These are phyloP conservation scores for Globisporangium irregulare DNA, from an alignment of 352 stramenopile species.

Conservation along the genomic window DNA sequence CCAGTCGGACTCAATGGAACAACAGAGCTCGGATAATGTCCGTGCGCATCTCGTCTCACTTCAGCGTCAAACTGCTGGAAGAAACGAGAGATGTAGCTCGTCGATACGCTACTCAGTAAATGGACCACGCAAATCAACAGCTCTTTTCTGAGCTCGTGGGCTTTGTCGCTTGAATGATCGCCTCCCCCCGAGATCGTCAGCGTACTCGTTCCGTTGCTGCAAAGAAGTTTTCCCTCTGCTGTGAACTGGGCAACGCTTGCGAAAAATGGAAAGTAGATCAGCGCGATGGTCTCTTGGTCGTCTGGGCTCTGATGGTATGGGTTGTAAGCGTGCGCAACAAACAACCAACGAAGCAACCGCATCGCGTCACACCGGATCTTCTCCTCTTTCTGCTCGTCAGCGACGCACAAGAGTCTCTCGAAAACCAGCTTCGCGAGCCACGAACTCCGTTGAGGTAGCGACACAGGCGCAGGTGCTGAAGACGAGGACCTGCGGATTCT, in stretches of 20 bases:
- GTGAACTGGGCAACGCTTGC: slow-evolving; percentile 44
- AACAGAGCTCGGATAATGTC: not conserved
- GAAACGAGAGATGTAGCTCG: slow-evolving; percentile 35
- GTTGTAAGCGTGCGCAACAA: slow-evolving; percentile 61
- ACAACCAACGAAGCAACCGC: slow-evolving; percentile 57
- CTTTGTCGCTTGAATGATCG: slow-evolving; percentile 7
- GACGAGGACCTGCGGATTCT: not conserved
- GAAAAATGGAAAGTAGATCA: slow-evolving; percentile 63
- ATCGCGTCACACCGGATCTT: slow-evolving; percentile 52
- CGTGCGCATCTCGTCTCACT: not conserved
- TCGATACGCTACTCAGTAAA: slow-evolving; percentile 58
- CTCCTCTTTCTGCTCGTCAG: slow-evolving; percentile 62
- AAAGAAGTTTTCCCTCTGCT: slow-evolving; percentile 42
- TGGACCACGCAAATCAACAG: slow-evolving; percentile 61
- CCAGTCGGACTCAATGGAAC: slow-evolving; percentile 37
- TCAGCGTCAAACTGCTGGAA: slow-evolving; percentile 28
- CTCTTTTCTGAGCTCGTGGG: slow-evolving; percentile 49
- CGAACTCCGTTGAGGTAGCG: not conserved
- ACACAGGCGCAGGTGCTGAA: not conserved
- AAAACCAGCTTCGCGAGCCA: slow-evolving; percentile 65
- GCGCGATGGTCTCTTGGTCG: slow-evolving; percentile 55
- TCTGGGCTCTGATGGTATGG: slow-evolving; percentile 32
- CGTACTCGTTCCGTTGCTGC: slow-evolving; percentile 9
- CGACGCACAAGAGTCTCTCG: slow-evolving; percentile 44
- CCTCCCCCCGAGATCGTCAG: not conserved